These are phyloP conservation scores for Mortierella antarctica DNA, from an alignment of 192 early-diverging fungal species.

Conservation along the genomic window DNA sequence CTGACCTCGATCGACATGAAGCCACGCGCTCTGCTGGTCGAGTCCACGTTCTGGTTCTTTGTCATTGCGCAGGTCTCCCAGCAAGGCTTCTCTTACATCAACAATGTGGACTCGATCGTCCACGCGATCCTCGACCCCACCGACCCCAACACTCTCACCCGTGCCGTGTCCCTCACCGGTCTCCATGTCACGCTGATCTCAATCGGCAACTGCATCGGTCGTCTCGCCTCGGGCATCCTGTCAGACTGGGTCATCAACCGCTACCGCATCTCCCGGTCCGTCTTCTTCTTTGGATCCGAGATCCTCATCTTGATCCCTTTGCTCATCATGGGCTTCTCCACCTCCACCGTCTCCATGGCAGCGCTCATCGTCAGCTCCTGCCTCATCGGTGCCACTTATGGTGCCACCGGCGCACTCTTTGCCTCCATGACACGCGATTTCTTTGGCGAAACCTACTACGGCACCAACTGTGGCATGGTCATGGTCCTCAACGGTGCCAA, in stretches of 20 bases:
- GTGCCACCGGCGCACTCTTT: slow-evolving; percentile 46
- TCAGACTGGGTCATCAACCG: slow-evolving; percentile 51
- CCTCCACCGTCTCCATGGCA: slow-evolving; percentile 8
- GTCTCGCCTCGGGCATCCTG: slow-evolving; percentile 44
- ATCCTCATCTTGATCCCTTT: slow-evolving; percentile 40
- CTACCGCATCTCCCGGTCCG: slow-evolving; percentile 46
- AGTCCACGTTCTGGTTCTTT: slow-evolving; percentile 53
- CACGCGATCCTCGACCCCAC: slow-evolving; percentile 39
- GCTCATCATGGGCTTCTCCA: slow-evolving; percentile 44
- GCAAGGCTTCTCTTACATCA: slow-evolving; percentile 53
- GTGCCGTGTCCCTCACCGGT: slow-evolving; percentile 37
- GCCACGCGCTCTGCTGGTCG: slow-evolving; percentile 24
- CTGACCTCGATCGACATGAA: slow-evolving; percentile 46
- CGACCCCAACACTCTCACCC: slow-evolving; percentile 23
- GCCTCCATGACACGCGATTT: slow-evolving; percentile 49
- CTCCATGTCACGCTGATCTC: slow-evolving; percentile 49
- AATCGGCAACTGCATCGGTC: slow-evolving; percentile 47
- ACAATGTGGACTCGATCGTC: slow-evolving; percentile 51
- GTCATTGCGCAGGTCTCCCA: slow-evolving; percentile 48
- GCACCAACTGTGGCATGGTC: slow-evolving; percentile 47
- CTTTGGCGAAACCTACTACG: slow-evolving; percentile 46
- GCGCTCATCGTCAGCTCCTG: slow-evolving; percentile 24
- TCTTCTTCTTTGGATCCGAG: slow-evolving; percentile 49
- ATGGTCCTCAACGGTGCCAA: slow-evolving; percentile 51
- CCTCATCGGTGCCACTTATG: slow-evolving; percentile 48